Conservation (phyloP, 805 yeast species). For the Jamesozyma gamospora region DNA sequence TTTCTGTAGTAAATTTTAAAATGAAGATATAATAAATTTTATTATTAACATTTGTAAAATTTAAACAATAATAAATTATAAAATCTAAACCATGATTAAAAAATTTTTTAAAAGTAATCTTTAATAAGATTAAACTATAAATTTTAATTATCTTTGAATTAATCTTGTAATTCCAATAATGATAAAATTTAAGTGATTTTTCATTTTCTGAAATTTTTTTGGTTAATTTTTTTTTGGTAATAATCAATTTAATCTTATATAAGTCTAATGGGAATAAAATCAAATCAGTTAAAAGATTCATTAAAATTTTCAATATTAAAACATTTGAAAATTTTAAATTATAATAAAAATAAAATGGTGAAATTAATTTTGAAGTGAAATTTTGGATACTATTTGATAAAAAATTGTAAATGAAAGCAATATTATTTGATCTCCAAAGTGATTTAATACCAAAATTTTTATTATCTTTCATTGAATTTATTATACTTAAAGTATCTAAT, state of each 20-base stretch:
- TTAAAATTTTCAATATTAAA: slow-evolving; percentile 48
- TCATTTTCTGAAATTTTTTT: not conserved
- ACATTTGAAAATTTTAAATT: slow-evolving; percentile 2
- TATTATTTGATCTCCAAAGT: slow-evolving; percentile 62
- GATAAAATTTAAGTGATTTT: not conserved
- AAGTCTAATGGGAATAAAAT: slow-evolving; percentile 72
- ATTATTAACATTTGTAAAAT: slow-evolving; percentile 2
- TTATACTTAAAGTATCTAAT: slow-evolving; percentile 55
- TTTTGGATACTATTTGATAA: slow-evolving; percentile 22
- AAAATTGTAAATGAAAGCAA: slow-evolving; percentile 70
- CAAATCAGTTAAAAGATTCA: slow-evolving; percentile 63
- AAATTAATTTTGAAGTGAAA: not conserved
- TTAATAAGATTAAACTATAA: slow-evolving; percentile 1
- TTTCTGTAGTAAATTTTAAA: slow-evolving; percentile 48
- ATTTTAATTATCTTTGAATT: slow-evolving; percentile 1
- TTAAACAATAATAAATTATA: slow-evolving; percentile 6
- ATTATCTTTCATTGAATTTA: slow-evolving; percentile 51
- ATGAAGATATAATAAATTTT: slow-evolving; percentile 15
- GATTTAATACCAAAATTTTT: slow-evolving; percentile 55
- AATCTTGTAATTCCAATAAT: slow-evolving; percentile 2
- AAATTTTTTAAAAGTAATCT: slow-evolving; percentile 3
- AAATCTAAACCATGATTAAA: slow-evolving; percentile 7
- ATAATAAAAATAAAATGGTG: slow-evolving; percentile 3
- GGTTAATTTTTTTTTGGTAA: slow-evolving; percentile 15
- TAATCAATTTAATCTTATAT: slow-evolving; percentile 65